Conservation (phyloP, 345 rosid genomes). For the Eucalyptus pauciflora region DNA sequence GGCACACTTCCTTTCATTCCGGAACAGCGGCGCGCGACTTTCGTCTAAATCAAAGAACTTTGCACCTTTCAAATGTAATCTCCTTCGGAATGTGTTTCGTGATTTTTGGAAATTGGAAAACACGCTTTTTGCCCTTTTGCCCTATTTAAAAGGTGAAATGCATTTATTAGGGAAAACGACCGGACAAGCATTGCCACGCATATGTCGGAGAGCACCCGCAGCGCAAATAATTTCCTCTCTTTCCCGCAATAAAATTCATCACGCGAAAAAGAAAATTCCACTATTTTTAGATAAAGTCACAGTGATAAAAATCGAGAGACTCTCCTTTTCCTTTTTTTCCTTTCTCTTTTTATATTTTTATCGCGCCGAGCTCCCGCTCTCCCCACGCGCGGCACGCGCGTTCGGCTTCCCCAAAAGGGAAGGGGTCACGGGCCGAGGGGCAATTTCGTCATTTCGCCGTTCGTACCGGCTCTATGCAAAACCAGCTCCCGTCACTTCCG, state of each 20-base stretch:
- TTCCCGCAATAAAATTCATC: background rate
- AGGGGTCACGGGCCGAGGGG: background rate
- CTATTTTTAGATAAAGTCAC: background rate
- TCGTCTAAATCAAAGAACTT: background rate
- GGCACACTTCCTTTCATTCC: background rate
- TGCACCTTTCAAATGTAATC: background rate
- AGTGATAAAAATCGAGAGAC: background rate
- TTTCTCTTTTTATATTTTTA: background rate
- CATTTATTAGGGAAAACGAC: background rate
- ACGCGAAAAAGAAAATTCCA: background rate
- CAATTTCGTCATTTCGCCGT: background rate
- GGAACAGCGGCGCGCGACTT: background rate
- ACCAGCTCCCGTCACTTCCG: background rate
- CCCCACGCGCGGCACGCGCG: background rate
- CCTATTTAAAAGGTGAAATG: background rate
- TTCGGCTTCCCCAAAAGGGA: background rate
- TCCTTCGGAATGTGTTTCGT: rapidly evolving
- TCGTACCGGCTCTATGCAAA: background rate
- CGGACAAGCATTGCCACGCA: background rate
- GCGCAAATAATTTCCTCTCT: background rate
- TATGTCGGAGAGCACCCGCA: background rate
- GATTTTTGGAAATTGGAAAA: background rate
- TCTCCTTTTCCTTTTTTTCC: background rate
- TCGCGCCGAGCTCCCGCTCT: background rate
- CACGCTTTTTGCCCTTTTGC: background rate